A percentile compares a stretch with the other conserved stretches of the same genome.
Conservation (phyloP, 495 filamentous ascomycete species). For the Glarea lozoyensis region DNA sequence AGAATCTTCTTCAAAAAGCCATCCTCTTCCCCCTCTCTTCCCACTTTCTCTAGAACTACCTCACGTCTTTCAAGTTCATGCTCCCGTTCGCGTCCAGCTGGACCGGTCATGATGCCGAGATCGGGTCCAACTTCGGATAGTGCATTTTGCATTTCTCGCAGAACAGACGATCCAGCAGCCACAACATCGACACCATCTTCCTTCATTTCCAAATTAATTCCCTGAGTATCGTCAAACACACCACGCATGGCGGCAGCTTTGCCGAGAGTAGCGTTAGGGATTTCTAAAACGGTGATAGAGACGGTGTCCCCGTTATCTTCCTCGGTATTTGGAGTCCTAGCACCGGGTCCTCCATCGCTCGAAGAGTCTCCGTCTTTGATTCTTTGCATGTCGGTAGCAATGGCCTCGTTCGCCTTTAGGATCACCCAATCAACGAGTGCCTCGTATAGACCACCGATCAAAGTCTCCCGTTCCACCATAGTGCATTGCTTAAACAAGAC, state of each 20-base stretch:
- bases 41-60: slow-evolving; percentile 76
- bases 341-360: slow-evolving; percentile 39
- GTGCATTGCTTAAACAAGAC: slow-evolving; percentile 68
- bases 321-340: slow-evolving; percentile 49
- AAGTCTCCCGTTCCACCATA: slow-evolving; percentile 70
- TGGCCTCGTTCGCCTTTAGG: slow-evolving; percentile 79
- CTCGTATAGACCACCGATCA: slow-evolving; percentile 86
- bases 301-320: slow-evolving; percentile 75
- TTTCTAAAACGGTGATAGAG: slow-evolving; percentile 78
- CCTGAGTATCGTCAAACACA: slow-evolving; percentile 83
- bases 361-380: slow-evolving; percentile 54
- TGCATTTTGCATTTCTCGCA: slow-evolving; percentile 76
- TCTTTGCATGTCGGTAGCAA: slow-evolving; percentile 60
- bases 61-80: slow-evolving; percentile 74
- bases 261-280: slow-evolving; percentile 69
- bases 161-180: slow-evolving; percentile 62
- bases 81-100: slow-evolving; percentile 61
- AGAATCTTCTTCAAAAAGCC: slow-evolving; percentile 78
- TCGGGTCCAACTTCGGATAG: slow-evolving; percentile 72
- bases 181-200: slow-evolving; percentile 75
- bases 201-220: slow-evolving; percentile 96
- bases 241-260: slow-evolving; percentile 80
- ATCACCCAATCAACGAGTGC: slow-evolving; percentile 94
- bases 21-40: slow-evolving; percentile 68
- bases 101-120: slow-evolving; percentile 63